Evolutionary conservation across 164 flowering plant species (phyloP), one percentile per base, ranked within the genome.

Genomic region (Annona cherimola): DNA sequence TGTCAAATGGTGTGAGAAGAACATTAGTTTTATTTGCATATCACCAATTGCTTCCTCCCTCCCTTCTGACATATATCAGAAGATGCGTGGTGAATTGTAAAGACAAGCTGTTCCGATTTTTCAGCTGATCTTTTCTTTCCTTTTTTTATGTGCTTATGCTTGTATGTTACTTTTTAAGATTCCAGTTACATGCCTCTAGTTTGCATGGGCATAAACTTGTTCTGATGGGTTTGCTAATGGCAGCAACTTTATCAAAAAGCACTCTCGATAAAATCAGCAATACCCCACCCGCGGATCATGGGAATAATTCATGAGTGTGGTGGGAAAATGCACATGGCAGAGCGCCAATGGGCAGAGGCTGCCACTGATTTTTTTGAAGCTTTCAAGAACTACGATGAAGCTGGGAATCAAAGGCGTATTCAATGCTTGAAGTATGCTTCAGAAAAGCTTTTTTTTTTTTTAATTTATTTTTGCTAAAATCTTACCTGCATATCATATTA

Each of bases 291-390:
- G 42, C 83, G 99, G 79, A 94, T 92, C 45, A 92, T 94, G 97
- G 99, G 99, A 3, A 94, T 94, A 66, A 92, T 94, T 79, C 97
- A 87, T 73, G 99, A 94, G 77, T 94, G 98, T 84, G 99, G 99
- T 55, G 99, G 99, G n/a, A 94, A 94, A 81, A 94, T 94, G 99
- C 94, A 94, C 76, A 94, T 94, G 99, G 97, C 97, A 45, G 99
- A 94, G 81, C 93, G 98, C 16, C 95, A 90, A 69, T 94, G 98
- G 99, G 90, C 91, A 39, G 98, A 94, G 20, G 98, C 99, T 55
- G 98, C 99, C 4, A 92, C 99, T 14, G 98, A 92, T 77, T 94
- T 94, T 77, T 92, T 94, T 88, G 99, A 94, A 83, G 98, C 99
- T 70, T 92, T 94, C 77, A 94, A 91, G 84, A 94, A 92, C 76